Evolutionary conservation across 208 protist genomes (phyloP), one percentile per base, ranked within the genome.

Genomic region (Vickermania ingenoplastis): DNA sequence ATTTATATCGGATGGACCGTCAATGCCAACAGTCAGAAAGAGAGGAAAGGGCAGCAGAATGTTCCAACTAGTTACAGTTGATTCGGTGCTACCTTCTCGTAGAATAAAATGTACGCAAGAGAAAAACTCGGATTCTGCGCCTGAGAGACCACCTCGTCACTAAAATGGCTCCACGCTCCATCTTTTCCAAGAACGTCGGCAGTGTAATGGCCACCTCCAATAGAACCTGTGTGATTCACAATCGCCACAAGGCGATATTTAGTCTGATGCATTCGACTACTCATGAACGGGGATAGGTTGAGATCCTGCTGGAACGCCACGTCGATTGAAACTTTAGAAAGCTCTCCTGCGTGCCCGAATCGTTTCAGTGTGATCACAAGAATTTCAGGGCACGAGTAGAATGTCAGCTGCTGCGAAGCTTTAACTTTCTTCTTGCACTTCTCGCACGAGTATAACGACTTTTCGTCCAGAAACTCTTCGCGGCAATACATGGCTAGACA

Each of bases 171-270:
- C 90, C 92, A 97, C n/a, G 68, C 57, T 45, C 71, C 69, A 77
- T 93, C 74, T 22, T 41, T 25, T 17, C 73, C 75, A 50, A 74
- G 28, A 50, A 63, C 78, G 57, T 91, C 75, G 5, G 87, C 73
- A 14, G 93, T 97, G 56, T 97, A 97, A 60, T 97, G 93, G 17
- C 93, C 93, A 2, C 93, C 93, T 57, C 89, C 73, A 64, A 92
- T 84, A 63, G 88, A 89, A 21, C 93, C 93, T 58, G 81, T 68
- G 53, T 97, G 93, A 67, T 97, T 94, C 3, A 92, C 77, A 53
- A 97, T 73, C 1, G 74, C 89, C 13, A 88, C 75, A n/a, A 96
- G 66, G 21, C 70, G 55, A 57, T 94, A 97, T 31, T 75, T 59
- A 0, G 77, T 78, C 25, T 82, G 75, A 45, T 45, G 36, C 2